These are phyloP conservation scores for Yarrowia keelungensis DNA, from an alignment of 805 yeast genomes.

Conservation along the genomic window DNA sequence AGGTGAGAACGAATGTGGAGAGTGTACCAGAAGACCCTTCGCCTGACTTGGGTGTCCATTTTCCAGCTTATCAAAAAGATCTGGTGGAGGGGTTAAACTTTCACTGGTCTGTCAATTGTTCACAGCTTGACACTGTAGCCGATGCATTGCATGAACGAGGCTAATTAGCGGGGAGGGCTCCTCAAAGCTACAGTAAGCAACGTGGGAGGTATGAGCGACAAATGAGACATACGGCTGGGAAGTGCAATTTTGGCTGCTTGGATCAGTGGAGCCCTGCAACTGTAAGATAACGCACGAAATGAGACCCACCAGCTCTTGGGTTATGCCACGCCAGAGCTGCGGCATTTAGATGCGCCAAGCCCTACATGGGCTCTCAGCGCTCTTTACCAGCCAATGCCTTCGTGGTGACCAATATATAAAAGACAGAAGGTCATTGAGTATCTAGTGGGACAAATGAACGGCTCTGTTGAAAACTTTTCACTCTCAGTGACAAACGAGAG, in stretches of 20 bases:
- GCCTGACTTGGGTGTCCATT: too few relatives aligned
- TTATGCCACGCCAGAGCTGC: constrained; percentile 12
- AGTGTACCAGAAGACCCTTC: too few relatives aligned
- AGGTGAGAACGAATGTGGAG: too few relatives aligned
- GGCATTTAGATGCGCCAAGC: constrained; percentile 37
- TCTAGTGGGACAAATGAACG: neutral
- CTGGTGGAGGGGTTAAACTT: too few relatives aligned
- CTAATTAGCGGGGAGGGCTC: neutral
- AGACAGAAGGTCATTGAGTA: neutral
- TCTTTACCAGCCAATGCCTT: constrained; percentile 12
- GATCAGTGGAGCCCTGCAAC: neutral
- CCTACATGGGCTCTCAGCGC: constrained; percentile 5
- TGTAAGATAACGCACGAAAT: constrained; percentile 9
- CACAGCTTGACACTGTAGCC: neutral
- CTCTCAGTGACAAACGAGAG: neutral
- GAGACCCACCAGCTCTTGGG: neutral
- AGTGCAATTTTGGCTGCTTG: too few relatives aligned
- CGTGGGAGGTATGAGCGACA: neutral
- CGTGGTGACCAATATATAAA: constrained; percentile 11
- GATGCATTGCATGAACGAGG: constrained; percentile 21
- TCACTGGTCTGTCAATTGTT: too few relatives aligned
- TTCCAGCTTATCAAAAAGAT: too few relatives aligned
- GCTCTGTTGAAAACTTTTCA: neutral
- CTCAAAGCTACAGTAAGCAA: constrained; percentile 1
- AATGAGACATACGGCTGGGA: neutral